These are phyloP conservation scores for Aspergillus flavus DNA, from an alignment of 2,329 filamentous ascomycete species.

Conservation along the genomic window DNA sequence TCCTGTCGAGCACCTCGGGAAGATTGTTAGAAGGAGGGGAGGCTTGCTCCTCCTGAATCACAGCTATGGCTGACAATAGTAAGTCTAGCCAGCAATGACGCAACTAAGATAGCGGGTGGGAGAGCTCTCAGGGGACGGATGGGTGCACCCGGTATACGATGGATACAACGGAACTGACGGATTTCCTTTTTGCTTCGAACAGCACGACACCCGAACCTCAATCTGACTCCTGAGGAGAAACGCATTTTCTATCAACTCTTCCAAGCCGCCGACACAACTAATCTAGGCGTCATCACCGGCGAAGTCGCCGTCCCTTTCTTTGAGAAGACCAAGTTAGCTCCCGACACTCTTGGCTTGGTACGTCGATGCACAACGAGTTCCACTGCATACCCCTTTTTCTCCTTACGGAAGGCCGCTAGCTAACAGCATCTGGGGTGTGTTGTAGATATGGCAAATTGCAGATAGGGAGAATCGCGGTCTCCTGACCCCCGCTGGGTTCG, in stretches of 20 bases:
- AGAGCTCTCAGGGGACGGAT: conserved; percentile 30
- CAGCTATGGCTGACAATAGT: conserved; percentile 39
- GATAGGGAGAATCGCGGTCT: conserved; percentile 96
- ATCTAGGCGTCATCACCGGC: conserved; percentile 89
- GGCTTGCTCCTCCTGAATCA: conserved; percentile 31
- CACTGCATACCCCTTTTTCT: background rate
- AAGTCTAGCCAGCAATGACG: conserved; percentile 16
- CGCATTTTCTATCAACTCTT: conserved; percentile 92
- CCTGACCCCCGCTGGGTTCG: conserved; percentile 89
- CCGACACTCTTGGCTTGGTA: conserved; percentile 84
- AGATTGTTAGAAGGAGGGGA: conserved; percentile 26
- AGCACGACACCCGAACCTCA: conserved; percentile 66
- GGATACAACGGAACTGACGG: conserved; percentile 28
- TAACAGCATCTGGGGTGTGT: conserved; percentile 6
- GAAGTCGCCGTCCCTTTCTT: conserved; percentile 98
- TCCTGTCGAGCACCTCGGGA: conserved; percentile 24
- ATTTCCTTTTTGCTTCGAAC: conserved; percentile 19
- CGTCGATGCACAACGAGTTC: conserved; percentile 34
- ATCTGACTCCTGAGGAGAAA: conserved; percentile 89
- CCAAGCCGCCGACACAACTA: conserved; percentile 87
- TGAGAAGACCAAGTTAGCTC: conserved; percentile 88
- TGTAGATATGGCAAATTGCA: conserved; percentile 97
- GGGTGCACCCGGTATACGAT: conserved; percentile 17
- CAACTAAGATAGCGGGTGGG: background rate
- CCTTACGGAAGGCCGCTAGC: background rate